These are phyloP conservation scores for Ilex asprella DNA, from an alignment of 257 asterid genomes.

Conservation along the genomic window DNA sequence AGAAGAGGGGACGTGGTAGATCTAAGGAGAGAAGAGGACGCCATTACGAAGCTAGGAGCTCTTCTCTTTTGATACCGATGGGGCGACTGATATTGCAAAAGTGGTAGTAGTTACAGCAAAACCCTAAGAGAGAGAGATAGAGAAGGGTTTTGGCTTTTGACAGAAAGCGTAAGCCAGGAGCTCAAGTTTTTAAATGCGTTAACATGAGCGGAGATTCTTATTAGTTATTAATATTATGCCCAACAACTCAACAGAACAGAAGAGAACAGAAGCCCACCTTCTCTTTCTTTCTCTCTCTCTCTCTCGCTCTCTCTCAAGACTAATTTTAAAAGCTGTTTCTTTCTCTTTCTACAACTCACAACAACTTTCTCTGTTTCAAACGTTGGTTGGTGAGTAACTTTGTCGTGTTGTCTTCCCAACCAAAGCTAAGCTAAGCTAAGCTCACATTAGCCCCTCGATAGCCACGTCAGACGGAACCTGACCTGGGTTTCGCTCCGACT, in stretches of 20 bases:
- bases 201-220: constrained; percentile 1
- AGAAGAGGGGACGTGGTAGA: constrained; percentile 45
- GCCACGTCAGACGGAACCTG: too few species aligned
- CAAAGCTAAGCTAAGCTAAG: too few species aligned
- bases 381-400: too few species aligned
- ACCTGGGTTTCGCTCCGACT: too few species aligned
- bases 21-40: constrained; percentile 51
- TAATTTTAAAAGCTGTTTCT: too few species aligned
- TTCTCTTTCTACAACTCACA: too few species aligned
- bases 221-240: too few species aligned
- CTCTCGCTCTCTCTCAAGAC: too few species aligned
- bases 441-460: too few species aligned
- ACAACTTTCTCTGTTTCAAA: too few species aligned
- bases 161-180: background rate
- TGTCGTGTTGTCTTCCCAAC: too few species aligned
- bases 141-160: background rate
- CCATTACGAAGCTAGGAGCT: constrained; percentile 25
- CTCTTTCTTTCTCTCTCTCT: too few species aligned
- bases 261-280: background rate
- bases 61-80: background rate
- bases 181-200: background rate
- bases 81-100: background rate
- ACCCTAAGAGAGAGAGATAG: background rate
- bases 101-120: background rate
- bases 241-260: background rate